Conservation (phyloP, 768 basidiomycete genomes). For the Neoboletus magnificus region DNA sequence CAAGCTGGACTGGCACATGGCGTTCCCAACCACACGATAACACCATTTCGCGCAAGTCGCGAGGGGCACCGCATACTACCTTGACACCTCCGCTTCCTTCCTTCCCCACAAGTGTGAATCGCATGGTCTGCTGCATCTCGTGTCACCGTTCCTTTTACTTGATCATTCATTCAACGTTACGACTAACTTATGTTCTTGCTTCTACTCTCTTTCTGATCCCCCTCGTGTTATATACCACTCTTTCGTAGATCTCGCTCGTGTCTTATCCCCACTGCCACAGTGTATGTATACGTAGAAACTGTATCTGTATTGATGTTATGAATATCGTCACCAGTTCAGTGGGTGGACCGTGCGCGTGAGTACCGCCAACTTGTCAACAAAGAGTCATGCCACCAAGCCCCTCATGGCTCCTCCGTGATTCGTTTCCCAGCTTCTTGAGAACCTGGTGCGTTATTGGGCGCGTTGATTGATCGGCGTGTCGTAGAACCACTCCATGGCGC, state of each 20-base stretch:
- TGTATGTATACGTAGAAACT: slow-evolving; percentile 1
- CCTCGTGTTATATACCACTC: slow-evolving; percentile 15
- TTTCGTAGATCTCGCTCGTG: slow-evolving; percentile 1
- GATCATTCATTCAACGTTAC: background rate
- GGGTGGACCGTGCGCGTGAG: background rate
- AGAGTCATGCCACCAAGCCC: background rate
- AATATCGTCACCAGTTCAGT: background rate
- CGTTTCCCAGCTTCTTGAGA: background rate
- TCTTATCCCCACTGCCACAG: background rate
- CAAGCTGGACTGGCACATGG: background rate
- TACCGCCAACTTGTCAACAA: background rate
- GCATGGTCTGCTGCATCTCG: background rate
- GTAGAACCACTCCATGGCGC: slow-evolving; percentile 3
- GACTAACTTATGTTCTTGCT: slow-evolving; percentile 18
- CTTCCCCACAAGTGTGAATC: background rate
- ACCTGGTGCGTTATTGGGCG: background rate
- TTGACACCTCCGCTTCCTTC: background rate
- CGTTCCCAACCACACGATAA: background rate
- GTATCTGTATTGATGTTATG: background rate
- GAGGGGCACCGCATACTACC: background rate
- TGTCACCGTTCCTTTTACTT: background rate
- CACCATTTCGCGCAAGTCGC: slow-evolving; percentile 10
- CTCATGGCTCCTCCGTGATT: background rate
- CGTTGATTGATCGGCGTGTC: background rate
- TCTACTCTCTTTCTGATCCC: background rate